These are phyloP conservation scores for Physcomitrellopsis africana DNA, from an alignment of 225 moss, liverwort and hornwort genomes.

Conservation along the genomic window DNA sequence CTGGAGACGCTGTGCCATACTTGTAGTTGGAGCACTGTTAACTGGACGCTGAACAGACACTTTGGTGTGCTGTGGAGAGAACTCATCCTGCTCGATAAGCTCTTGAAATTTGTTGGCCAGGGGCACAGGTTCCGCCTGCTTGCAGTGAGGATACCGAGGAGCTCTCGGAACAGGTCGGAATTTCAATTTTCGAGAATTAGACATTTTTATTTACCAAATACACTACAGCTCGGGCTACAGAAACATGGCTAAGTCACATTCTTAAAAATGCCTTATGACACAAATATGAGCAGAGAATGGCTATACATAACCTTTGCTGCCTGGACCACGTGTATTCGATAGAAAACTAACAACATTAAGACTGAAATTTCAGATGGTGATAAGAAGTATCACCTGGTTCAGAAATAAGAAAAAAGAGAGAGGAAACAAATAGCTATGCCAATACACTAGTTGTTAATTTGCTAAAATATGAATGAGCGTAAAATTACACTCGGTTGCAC, in stretches of 20 bases:
- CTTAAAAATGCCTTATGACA: neutral
- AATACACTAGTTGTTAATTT: too few species aligned
- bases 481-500: too few species aligned
- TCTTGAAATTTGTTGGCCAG: slow-evolving; percentile 57
- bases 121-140: slow-evolving; percentile 47
- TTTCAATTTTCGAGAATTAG: slow-evolving; percentile 51
- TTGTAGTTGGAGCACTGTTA: slow-evolving; percentile 19
- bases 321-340: neutral
- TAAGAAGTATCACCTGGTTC: too few species aligned
- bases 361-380: neutral
- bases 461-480: too few species aligned
- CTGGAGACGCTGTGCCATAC: slow-evolving; percentile 53
- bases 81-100: slow-evolving; percentile 53
- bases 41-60: slow-evolving; percentile 3
- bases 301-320: neutral
- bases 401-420: too few species aligned
- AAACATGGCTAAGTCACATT: neutral
- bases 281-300: too few species aligned
- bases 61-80: slow-evolving; percentile 32
- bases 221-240: too few species aligned
- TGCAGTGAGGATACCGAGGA: slow-evolving; percentile 25
- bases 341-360: neutral
- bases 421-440: too few species aligned
- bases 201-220: slow-evolving; percentile 19
- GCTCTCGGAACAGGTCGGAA: slow-evolving; percentile 40